Evolutionary conservation across 176 grass and related monocot genomes (phyloP).

Genomic region (Musa schizocarpa): DNA sequence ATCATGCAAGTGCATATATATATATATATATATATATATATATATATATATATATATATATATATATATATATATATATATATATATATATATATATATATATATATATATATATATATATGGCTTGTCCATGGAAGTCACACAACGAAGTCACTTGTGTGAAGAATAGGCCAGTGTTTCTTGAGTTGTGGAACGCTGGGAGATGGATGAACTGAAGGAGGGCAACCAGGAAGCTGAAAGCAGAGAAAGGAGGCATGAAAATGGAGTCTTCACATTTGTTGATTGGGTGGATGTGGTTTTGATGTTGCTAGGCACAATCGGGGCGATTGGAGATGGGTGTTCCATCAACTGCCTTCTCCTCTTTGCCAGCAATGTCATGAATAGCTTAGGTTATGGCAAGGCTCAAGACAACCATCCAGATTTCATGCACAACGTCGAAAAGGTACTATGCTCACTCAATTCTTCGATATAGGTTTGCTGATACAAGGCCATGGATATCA

Average conservation of each 20-base stretch:
- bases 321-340: conserved; percentile 80
- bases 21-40: neutral
- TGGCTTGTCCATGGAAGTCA: neutral
- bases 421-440: conserved; percentile 88
- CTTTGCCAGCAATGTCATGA: conserved; percentile 94
- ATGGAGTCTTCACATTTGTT: conserved; percentile 68
- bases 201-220: conserved; percentile 8
- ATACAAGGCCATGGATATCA: too few species aligned
- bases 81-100: neutral
- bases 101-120: neutral
- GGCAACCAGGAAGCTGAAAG: neutral
- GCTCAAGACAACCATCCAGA: conserved; percentile 22
- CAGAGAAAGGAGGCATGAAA: neutral
- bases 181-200: too few species aligned
- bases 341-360: conserved; percentile 84
- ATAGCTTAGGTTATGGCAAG: conserved; percentile 55
- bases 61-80: neutral
- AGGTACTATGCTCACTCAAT: conserved; percentile 28
- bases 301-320: conserved; percentile 71
- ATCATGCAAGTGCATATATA: neutral
- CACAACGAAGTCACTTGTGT: too few species aligned
- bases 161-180: too few species aligned
- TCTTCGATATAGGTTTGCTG: too few species aligned
- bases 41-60: neutral
- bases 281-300: conserved; percentile 59